Base-by-base conservation (phyloP, 2,329 filamentous ascomycete species). In the Aspergillus clavatus region DNA sequence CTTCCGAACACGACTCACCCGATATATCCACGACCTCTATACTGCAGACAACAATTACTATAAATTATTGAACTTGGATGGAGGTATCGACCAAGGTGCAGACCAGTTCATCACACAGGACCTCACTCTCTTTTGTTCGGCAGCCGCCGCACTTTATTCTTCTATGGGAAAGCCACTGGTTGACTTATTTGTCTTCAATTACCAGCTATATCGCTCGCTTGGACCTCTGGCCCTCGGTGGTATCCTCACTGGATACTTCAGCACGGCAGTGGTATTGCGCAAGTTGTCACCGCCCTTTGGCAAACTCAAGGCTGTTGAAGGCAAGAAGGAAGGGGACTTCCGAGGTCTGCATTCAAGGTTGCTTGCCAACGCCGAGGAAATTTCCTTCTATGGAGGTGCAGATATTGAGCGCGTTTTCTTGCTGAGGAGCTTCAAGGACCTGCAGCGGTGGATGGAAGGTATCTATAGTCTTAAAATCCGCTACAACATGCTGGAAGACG, bases 81-180 rank as follows among this genome's bases (percentile, higher is more conserved):
- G 93, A 8, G 91, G 91, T 1, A 83, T 97, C 29, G 91, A 89
- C 1, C 87, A 94, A 62, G 86, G 88, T 11, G 89, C 90, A 7
- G 93, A 98, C 61, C 93, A 98, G 61, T 97, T 90, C 68, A 97
- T 98, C 61, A 97, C 93, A 0, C 91, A 97, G 64, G 93, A 98
- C 66, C 76, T 98, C 24, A 97, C 93, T 0, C 76, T 95, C 1
- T 98, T 98, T 72, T 98, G 94, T 64, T 87, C 88, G 8, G 84
- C 90, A 3, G 91, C 93, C 1, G 90, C 93, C 12, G 88, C 89
- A 18, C 73, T 98, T 4, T 98, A 97, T 71, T 97, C 93, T 1
- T 96, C 90, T 0, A 76, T 98, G 3, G 93, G 93, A n/a, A 98
- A 98, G 67, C 93, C 93, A 0, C 83, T 96, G 54, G 88, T 98